These are phyloP conservation scores for Trichoderma gamsii DNA, from an alignment of 495 filamentous ascomycete genomes.

Conservation along the genomic window DNA sequence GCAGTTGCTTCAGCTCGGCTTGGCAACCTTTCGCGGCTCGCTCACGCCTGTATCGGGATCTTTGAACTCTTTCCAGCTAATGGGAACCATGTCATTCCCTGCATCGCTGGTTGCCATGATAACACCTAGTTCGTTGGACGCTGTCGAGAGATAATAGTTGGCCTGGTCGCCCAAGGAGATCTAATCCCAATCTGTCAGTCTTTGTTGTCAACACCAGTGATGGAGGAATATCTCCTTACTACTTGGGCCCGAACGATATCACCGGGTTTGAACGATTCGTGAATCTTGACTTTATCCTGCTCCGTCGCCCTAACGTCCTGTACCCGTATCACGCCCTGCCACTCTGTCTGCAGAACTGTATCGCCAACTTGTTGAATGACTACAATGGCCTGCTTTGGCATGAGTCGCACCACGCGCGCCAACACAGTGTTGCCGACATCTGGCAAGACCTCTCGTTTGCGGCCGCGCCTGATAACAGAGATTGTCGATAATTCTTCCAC, in stretches of 20 bases:
- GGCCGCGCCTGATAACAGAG: constrained; percentile 32
- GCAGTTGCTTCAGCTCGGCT: constrained; percentile 68
- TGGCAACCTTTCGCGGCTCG: constrained; percentile 87
- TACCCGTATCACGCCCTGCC: constrained; percentile 58
- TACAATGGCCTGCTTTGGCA: constrained; percentile 72
- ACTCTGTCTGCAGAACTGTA: constrained; percentile 52
- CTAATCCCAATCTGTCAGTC: constrained; percentile 27
- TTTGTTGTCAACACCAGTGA: not conserved
- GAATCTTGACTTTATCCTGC: constrained; percentile 87
- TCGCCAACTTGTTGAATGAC: constrained; percentile 75
- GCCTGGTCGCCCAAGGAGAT: constrained; percentile 89
- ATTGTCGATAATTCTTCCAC: constrained; percentile 32
- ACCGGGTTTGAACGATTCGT: constrained; percentile 85
- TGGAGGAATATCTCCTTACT: constrained; percentile 41
- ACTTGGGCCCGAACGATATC: constrained; percentile 89
- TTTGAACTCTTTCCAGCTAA: constrained; percentile 90
- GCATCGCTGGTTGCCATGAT: constrained; percentile 87
- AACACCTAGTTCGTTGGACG: constrained; percentile 84
- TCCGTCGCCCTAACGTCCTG: constrained; percentile 94
- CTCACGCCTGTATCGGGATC: constrained; percentile 71
- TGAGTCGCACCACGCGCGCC: constrained; percentile 78
- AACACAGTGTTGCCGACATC: constrained; percentile 73
- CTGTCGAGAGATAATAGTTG: constrained; percentile 88
- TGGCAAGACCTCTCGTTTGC: constrained; percentile 67
- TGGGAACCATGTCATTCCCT: constrained; percentile 83